These are phyloP conservation scores for Penicillium nucicola DNA, from an alignment of 495 filamentous ascomycete species.

Conservation along the genomic window DNA sequence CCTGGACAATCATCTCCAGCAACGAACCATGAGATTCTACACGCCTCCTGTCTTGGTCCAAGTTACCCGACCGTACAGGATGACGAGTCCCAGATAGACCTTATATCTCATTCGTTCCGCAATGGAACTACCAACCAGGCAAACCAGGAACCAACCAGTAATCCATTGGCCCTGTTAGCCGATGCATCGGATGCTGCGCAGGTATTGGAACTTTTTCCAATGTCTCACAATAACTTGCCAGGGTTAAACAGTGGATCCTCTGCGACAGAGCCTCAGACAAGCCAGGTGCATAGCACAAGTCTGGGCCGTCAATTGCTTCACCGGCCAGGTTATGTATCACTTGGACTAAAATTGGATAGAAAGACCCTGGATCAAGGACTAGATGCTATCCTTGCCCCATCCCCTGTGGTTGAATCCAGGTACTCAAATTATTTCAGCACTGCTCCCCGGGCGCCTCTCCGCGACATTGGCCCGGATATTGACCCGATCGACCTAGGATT, in stretches of 20 bases:
- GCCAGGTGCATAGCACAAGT: background rate
- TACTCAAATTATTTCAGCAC: slow-evolving; percentile 20
- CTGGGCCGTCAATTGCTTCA: slow-evolving; percentile 10
- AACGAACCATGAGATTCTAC: no score
- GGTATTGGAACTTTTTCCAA: slow-evolving; percentile 2
- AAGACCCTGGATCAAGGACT: slow-evolving; percentile 14
- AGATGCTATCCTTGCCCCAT: slow-evolving; percentile 7
- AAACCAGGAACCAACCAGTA: slow-evolving; percentile 19
- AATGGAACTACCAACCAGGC: background rate
- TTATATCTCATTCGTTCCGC: background rate
- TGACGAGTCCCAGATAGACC: background rate
- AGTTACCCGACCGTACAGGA: background rate
- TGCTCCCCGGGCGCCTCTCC: background rate
- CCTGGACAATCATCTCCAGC: background rate
- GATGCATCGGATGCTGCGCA: slow-evolving; percentile 22
- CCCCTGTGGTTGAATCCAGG: background rate
- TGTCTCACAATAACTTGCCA: background rate
- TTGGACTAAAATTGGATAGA: slow-evolving; percentile 17
- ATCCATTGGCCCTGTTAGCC: slow-evolving; percentile 22
- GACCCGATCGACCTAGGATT: slow-evolving; percentile 64
- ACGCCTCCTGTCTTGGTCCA: background rate
- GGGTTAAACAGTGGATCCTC: background rate
- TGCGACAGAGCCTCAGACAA: background rate
- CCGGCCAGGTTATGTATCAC: slow-evolving; percentile 16
- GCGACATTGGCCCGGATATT: slow-evolving; percentile 53